Evolutionary conservation across 148 eudicot genomes (phyloP), one percentile per base, ranked within the genome.

Genomic region (Nyssa sinensis): DNA sequence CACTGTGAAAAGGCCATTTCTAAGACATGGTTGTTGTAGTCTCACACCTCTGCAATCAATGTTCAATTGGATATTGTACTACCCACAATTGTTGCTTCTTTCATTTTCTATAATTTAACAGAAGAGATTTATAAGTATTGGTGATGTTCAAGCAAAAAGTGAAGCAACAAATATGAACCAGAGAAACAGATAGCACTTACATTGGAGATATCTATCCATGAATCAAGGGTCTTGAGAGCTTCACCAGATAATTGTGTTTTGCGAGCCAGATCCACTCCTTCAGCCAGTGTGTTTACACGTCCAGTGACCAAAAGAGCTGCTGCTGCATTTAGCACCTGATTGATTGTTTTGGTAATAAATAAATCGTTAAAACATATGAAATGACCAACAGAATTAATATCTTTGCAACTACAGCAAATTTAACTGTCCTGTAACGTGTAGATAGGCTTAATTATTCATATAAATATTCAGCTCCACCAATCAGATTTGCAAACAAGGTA

Each of bases 301-400:
- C 97, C 98, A 69, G 88, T 78, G 2, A 90, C 99, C 84, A 91
- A 82, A 27, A 96, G 91, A 8, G 99, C 93, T 33, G 97, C 98
- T 21, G 98, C 93, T 33, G 99, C 97, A 76, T 96, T 96, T 69
- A 96, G 81, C 37, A 88, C 84, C 99, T 96, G 82, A 75, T 64
- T 57, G 61, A 58, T 59, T 23, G 33, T 35, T 68, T 49, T 0
- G 10, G 55, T 37, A 59, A 71, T 14, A 62, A 33, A 51, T 25
- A 32, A 32, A 41, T 39, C 19, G 12, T 14, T 44, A 6, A 44
- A 44, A 44, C 17, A 12, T 19, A 55, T 1, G 5, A 55, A n/a
- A 19, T 19, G 0, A 2, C 19, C 2, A 49, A 49, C 8, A 14
- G 2, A 1, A 55, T 19, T 55, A 19, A 24, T 17, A n/a, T 55